These are phyloP conservation scores for Fusarium irregulare DNA, from an alignment of 2,329 filamentous ascomycete species.

Conservation along the genomic window DNA sequence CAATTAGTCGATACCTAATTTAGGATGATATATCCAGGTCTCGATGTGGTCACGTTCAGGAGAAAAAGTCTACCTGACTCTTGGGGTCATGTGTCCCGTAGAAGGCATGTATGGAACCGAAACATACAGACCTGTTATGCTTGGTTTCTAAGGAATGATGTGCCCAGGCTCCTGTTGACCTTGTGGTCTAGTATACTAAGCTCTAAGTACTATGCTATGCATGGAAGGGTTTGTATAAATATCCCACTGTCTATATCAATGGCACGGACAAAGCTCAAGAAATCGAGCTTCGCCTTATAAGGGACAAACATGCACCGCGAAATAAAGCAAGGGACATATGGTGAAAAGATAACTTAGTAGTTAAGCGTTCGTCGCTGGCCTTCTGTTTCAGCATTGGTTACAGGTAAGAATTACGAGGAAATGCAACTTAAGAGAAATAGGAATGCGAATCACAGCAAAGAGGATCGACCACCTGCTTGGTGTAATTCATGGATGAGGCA, in stretches of 20 bases:
- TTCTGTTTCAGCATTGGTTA: not conserved
- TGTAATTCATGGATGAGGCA: no score
- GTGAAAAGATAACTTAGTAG: not conserved
- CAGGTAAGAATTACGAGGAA: not conserved
- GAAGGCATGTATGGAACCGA: no score
- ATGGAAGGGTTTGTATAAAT: not conserved
- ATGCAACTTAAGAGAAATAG: not conserved
- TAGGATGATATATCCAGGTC: not conserved
- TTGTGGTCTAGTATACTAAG: not conserved
- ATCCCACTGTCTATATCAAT: not conserved
- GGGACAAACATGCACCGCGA: not conserved
- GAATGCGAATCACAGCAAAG: not conserved
- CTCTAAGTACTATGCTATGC: not conserved
- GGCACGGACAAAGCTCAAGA: not conserved
- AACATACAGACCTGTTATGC: not conserved
- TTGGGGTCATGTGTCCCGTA: not conserved
- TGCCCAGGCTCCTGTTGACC: not conserved
- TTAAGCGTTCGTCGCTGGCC: not conserved
- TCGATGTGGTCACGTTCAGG: not conserved
- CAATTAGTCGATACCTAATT: not conserved
- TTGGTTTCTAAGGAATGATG: not conserved
- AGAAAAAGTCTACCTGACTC: not conserved
- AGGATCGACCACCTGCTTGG: not conserved
- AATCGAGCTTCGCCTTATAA: accelerated
- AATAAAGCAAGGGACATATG: not conserved